These are phyloP conservation scores for Glomus cerebriforme DNA, from an alignment of 192 early-diverging fungal genomes.

Conservation along the genomic window DNA sequence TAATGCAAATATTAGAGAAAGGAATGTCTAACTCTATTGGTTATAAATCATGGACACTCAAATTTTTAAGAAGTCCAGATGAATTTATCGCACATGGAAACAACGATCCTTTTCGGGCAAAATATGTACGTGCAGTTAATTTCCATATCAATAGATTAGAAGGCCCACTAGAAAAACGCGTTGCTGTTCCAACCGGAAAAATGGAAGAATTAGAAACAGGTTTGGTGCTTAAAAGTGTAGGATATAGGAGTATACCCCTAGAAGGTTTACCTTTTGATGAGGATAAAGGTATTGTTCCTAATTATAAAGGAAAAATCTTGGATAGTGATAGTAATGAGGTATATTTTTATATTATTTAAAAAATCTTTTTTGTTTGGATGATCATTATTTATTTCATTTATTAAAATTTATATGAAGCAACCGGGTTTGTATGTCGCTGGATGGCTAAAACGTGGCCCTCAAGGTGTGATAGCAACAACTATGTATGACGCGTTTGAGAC, in stretches of 20 bases:
- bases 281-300: constrained; percentile 68
- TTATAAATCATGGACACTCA: constrained; percentile 67
- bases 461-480: constrained; percentile 91
- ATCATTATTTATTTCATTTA: neutral
- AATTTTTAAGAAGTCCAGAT: constrained; percentile 74
- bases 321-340: constrained; percentile 44
- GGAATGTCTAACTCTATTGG: constrained; percentile 40
- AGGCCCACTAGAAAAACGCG: constrained; percentile 54
- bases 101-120: constrained; percentile 8
- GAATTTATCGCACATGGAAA: constrained; percentile 46
- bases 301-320: constrained; percentile 73
- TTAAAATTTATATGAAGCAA: constrained; percentile 38
- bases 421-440: constrained; percentile 87
- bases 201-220: constrained; percentile 61
- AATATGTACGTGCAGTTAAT: constrained; percentile 43
- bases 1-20: constrained; percentile 81
- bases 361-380: neutral
- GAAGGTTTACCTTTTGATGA: constrained; percentile 79
- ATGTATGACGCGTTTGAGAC: constrained; percentile 95
- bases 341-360: neutral
- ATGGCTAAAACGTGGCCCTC: constrained; percentile 95
- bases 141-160: constrained; percentile 72
- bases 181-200: constrained; percentile 64
- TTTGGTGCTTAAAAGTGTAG: constrained; percentile 80
- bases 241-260: constrained; percentile 77